Conservation (phyloP, 108 stramenopile species). For the Pseudonitzschia multiseries region DNA sequence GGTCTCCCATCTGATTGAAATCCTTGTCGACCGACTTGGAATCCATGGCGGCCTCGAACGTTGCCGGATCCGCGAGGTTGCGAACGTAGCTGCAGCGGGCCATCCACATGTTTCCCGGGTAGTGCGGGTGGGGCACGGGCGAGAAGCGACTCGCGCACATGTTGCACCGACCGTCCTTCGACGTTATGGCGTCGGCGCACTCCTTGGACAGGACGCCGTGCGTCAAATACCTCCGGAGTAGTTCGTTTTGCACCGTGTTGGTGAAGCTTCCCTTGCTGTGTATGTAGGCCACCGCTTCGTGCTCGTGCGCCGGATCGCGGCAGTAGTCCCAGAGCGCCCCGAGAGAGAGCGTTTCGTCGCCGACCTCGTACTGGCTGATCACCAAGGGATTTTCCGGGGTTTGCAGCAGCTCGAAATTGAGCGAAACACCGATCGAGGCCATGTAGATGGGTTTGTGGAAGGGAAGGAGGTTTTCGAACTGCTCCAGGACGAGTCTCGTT, state of each 20-base stretch:
- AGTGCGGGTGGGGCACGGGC: conserved; percentile 43
- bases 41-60: conserved; percentile 18
- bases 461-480: not conserved
- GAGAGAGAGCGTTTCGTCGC: conserved; percentile 16
- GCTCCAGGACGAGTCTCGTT: not conserved
- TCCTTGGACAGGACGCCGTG: conserved; percentile 31
- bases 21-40: not conserved
- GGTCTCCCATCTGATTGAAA: too few relatives aligned
- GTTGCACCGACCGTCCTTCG: conserved; percentile 21
- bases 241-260: conserved; percentile 10
- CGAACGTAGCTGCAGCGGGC: conserved; percentile 38
- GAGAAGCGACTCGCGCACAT: conserved; percentile 40
- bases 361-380: not conserved
- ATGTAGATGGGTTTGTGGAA: not conserved
- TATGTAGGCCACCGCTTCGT: conserved; percentile 30
- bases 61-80: conserved; percentile 30
- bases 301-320: not conserved
- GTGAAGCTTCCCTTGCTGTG: conserved; percentile 46
- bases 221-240: conserved; percentile 30
- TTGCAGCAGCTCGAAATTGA: not conserved
- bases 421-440: not conserved
- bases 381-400: not conserved
- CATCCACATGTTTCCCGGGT: conserved; percentile 49
- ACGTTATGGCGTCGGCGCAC: conserved; percentile 9
- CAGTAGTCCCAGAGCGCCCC: conserved; percentile 35